These are phyloP conservation scores for Nannizziopsis arthrosporioides DNA, from an alignment of 2,329 filamentous ascomycete species.

Conservation along the genomic window DNA sequence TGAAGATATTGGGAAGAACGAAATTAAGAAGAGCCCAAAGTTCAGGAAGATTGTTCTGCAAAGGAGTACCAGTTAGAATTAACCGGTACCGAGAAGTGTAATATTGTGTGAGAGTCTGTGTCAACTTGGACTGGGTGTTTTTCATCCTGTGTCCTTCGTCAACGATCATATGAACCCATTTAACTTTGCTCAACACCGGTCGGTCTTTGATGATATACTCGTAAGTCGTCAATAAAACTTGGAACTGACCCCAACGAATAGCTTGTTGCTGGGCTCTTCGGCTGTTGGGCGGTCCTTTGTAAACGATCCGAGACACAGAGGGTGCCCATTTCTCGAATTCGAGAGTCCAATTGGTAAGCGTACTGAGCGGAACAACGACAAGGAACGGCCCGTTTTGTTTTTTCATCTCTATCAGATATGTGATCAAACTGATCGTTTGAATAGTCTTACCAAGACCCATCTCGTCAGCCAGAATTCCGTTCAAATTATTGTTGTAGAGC, in stretches of 20 bases:
- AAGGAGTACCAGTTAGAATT: conserved; percentile 90
- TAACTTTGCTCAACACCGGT: conserved; percentile 90
- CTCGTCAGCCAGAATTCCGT: conserved; percentile 95
- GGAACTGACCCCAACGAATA: conserved; percentile 89
- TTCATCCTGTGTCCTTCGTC: conserved; percentile 99
- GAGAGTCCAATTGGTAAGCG: conserved; percentile 94
- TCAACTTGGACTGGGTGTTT: conserved; percentile 92
- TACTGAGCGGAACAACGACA: conserved; percentile 93
- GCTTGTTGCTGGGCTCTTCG: conserved; percentile 86
- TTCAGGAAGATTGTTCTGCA: conserved; percentile 94
- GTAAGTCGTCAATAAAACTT: conserved; percentile 93
- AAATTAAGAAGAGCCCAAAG: conserved; percentile 98
- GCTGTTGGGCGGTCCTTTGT: conserved; percentile 84
- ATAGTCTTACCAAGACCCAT: conserved; percentile 99
- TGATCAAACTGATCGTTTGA: conserved; percentile 94
- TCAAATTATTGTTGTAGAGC: conserved; percentile 98
- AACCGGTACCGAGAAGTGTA: conserved; percentile 90
- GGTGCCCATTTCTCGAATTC: conserved; percentile 99
- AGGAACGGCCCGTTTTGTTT: conserved; percentile 82
- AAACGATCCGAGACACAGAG: conserved; percentile 72
- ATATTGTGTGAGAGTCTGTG: conserved; percentile 85
- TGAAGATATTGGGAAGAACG: conserved; percentile 96
- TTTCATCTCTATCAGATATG: conserved; percentile 94
- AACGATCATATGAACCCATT: conserved; percentile 99
- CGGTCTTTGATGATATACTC: conserved; percentile 99